Percentiles rank a stretch among this genome's conserved stretches.
These are phyloP conservation scores for Prunus padus DNA, from an alignment of 306 rosid genomes.

Conservation along the genomic window DNA sequence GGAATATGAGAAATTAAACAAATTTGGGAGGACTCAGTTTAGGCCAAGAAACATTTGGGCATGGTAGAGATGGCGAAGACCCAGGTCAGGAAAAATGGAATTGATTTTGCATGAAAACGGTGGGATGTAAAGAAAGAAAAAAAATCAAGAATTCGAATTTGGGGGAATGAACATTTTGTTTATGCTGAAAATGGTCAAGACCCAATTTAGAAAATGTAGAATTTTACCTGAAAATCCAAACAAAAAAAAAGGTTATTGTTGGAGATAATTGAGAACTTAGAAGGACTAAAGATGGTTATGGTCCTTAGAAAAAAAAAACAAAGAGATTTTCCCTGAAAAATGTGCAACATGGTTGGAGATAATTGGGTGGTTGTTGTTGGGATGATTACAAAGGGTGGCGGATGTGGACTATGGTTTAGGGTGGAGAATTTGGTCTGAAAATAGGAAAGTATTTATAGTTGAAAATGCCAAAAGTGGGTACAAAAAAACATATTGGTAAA, in stretches of 20 bases:
- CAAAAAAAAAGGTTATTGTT: not conserved
- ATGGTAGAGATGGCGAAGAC: not conserved
- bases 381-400: not conserved
- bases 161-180: not conserved
- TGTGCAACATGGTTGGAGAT: not conserved
- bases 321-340: not conserved
- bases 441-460: too few relatives aligned
- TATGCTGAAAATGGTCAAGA: not conserved
- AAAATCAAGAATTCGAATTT: not conserved
- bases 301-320: too few relatives aligned
- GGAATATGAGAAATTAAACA: not conserved
- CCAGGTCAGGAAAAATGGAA: not conserved
- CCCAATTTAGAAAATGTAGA: not conserved
- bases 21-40: not conserved
- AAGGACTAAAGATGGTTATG: too few relatives aligned
- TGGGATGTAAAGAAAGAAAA: not conserved
- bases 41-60: not conserved
- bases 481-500: too few relatives aligned
- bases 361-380: not conserved
- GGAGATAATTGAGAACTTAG: too few relatives aligned
- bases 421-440: not conserved
- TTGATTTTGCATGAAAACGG: not conserved
- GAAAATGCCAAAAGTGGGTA: too few relatives aligned
- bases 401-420: not conserved
- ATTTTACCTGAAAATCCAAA: not conserved